Evolutionary conservation across 352 stramenopile species (phyloP), one percentile per base, ranked within the genome.

Genomic region (Pythium sp.): DNA sequence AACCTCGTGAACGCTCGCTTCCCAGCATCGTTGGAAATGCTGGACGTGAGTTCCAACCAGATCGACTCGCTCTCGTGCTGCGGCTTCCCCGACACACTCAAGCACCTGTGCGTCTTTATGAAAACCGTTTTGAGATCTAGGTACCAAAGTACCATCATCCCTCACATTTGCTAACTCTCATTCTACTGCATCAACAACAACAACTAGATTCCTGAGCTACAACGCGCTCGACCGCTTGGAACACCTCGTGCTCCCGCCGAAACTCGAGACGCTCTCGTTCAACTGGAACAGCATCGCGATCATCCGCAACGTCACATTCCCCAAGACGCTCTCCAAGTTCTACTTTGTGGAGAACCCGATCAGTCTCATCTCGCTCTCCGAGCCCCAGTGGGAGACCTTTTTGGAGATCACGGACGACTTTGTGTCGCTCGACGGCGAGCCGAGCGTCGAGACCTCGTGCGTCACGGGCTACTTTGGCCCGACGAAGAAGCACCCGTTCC

Each of bases 401-500:
- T 28, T 67, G 4, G 14, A 18, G 15, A 49, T n/a, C 18, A 67
- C 46, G 7, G 28, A 47, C n/a, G 46, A 59, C 28, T 47, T 58
- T 47, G 61, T 67, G 24, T 11, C 46, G 32, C 49, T 67, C 43
- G 61, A 67, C 7, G 32, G 49, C 28, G 32, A 49, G n/a, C 49
- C 49, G 26, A 58, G 32, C n/a, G 18, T 56, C n/a, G 61, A 57
- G n/a, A 67, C 46, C 5, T 49, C 46, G 15, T 67, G 61, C 49
- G 61, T 67, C n/a, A 67, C 61, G 46, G 61, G 61, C 18, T 59
- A 51, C 61, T 67, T 67, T 58, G 61, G 61, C 20, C 46, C 61
- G 5, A 58, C 12, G 2, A 49, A 41, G 32, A 67, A 67, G 49
- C 20, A 67, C 61, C 43, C 32, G 46, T 67, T 67, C 28, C 61